These are phyloP conservation scores for Fistulifera solaris DNA, from an alignment of 108 stramenopile species.

Conservation along the genomic window DNA sequence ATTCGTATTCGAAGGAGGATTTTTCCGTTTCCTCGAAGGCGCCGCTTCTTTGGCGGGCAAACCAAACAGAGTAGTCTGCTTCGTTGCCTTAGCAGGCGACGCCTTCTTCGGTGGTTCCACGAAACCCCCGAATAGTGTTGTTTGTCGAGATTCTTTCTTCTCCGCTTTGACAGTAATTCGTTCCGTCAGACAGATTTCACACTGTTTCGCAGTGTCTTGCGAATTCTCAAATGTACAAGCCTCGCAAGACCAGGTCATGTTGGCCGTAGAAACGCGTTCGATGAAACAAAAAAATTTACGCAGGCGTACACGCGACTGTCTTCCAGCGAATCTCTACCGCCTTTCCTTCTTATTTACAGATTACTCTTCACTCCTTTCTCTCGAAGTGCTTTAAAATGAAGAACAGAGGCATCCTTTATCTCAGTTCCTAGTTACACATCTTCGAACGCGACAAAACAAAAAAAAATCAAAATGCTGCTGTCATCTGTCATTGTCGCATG, in stretches of 20 bases:
- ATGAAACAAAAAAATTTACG: too few relatives aligned
- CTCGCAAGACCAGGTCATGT: constrained; percentile 25
- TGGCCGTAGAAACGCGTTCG: too few relatives aligned
- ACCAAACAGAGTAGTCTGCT: background rate
- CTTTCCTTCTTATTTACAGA: too few relatives aligned
- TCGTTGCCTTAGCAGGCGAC: background rate
- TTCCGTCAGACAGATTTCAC: constrained; percentile 24
- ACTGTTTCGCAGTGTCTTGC: constrained; percentile 6
- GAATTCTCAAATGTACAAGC: constrained; percentile 27
- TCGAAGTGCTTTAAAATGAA: too few relatives aligned
- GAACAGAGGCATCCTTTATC: too few relatives aligned
- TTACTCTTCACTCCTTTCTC: too few relatives aligned
- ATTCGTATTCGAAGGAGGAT: background rate
- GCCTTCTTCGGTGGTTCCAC: background rate
- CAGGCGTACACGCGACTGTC: too few relatives aligned
- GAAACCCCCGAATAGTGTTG: background rate
- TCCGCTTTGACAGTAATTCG: background rate
- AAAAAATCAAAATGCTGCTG: background rate
- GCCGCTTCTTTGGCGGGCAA: background rate
- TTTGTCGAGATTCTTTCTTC: background rate
- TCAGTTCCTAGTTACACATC: too few relatives aligned
- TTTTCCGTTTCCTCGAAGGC: background rate
- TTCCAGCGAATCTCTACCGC: too few relatives aligned
- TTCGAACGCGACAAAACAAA: background rate
- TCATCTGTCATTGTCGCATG: background rate